Percentiles rank a stretch among this genome's conserved stretches.
phyloP scores from a whole-genome alignment of 352 stramenopile genomes.

The Chrysophaeum taylorii region DNA sequence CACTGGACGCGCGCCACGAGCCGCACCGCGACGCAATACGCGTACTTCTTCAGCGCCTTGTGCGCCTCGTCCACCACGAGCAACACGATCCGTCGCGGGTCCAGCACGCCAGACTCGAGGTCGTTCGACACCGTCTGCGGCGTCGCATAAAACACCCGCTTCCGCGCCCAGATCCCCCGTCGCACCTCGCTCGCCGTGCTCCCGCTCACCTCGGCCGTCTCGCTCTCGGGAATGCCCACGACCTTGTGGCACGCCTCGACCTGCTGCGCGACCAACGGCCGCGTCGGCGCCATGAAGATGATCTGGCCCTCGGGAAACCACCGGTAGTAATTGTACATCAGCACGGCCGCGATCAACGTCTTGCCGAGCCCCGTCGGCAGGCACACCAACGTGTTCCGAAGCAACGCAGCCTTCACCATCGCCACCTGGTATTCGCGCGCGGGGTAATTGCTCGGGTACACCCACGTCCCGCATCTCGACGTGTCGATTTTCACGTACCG shows the following conservation, averaged over 20 bases:
- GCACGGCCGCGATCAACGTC: constrained; percentile 94
- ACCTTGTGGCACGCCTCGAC: constrained; percentile 81
- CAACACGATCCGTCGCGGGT: constrained; percentile 71
- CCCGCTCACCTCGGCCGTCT: constrained; percentile 57
- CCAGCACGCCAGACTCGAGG: constrained; percentile 50
- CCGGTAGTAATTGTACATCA: constrained; percentile 99
- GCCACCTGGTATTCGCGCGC: constrained; percentile 85
- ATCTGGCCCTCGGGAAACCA: constrained; percentile 68
- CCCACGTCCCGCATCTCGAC: constrained; percentile 52
- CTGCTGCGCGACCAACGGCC: constrained; percentile 94
- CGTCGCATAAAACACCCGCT: constrained; percentile 96
- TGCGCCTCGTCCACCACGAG: constrained; percentile 96
- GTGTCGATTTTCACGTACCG: constrained; percentile 31
- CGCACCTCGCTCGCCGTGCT: constrained; percentile 46
- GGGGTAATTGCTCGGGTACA: constrained; percentile 76
- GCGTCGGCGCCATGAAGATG: constrained; percentile 95
- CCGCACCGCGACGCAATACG: constrained; percentile 77
- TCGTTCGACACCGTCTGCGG: constrained; percentile 95
- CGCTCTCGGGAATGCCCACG: constrained; percentile 70
- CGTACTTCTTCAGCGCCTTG: constrained; percentile 87
- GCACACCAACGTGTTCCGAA: constrained; percentile 95
- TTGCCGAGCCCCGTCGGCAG: constrained; percentile 98
- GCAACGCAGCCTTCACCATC: constrained; percentile 80
- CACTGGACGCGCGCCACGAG: constrained; percentile 48
- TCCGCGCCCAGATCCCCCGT: constrained; percentile 68